Evolutionary conservation across 192 early-diverging fungal species (phyloP).

Genomic region (Haplosporangium gracile): DNA sequence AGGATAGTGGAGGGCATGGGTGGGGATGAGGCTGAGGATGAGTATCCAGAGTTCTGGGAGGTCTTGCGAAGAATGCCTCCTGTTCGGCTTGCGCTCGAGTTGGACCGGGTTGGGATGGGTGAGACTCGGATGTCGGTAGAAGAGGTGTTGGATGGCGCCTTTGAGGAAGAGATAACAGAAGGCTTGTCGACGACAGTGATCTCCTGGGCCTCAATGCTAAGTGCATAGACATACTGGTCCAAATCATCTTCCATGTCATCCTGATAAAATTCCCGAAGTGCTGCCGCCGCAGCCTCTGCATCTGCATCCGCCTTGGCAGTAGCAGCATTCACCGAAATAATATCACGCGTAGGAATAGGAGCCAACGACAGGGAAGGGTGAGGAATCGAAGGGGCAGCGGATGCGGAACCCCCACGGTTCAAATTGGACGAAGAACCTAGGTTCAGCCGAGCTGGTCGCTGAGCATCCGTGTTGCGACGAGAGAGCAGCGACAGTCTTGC

Average conservation of each 20-base stretch:
- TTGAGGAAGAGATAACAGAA: not conserved
- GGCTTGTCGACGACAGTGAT: slow-evolving; percentile 12
- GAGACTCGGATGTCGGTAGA: slow-evolving; percentile 24
- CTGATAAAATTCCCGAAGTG: slow-evolving; percentile 25
- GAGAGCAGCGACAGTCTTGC: slow-evolving; percentile 38
- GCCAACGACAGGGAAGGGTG: not conserved
- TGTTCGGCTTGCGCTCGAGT: slow-evolving; percentile 22
- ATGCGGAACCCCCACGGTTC: slow-evolving; percentile 4
- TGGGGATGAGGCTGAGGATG: not conserved
- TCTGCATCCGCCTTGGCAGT: not conserved
- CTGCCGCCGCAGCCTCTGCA: not conserved
- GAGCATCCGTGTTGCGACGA: slow-evolving; percentile 42
- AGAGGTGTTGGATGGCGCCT: not conserved
- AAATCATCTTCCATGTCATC: slow-evolving; percentile 42
- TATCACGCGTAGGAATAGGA: not conserved
- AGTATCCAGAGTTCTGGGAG: not conserved
- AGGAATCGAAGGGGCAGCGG: slow-evolving; percentile 4
- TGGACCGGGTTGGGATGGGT: slow-evolving; percentile 32
- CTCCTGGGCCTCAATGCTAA: slow-evolving; percentile 46
- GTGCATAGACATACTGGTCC: slow-evolving; percentile 44
- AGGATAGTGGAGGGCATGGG: not conserved
- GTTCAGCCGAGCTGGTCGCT: slow-evolving; percentile 41
- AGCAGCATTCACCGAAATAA: not conserved
- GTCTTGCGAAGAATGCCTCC: slow-evolving; percentile 11
- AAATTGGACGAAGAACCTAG: slow-evolving; percentile 24